Conservation (phyloP, 352 stramenopile genomes). For the Globisporangium spiculum region DNA sequence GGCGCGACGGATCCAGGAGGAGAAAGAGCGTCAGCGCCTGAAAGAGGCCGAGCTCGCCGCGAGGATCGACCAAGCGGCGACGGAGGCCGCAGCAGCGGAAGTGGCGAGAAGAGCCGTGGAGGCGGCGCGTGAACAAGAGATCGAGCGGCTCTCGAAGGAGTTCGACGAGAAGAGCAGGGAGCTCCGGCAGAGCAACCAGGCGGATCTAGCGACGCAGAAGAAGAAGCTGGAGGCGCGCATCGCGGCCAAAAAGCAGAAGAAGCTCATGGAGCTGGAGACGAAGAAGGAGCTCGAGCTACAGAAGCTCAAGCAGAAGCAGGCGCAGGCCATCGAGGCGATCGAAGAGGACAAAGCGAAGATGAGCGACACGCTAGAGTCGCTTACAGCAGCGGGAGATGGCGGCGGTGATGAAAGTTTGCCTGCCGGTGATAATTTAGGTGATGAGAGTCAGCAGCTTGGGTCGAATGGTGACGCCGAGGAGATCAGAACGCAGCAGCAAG, state of each 20-base stretch:
- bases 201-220: constrained; percentile 59
- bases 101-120: constrained; percentile 42
- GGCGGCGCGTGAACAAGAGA: constrained; percentile 40
- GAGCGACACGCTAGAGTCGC: constrained; percentile 20
- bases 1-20: constrained; percentile 42
- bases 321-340: constrained; percentile 38
- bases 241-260: constrained; percentile 74
- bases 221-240: constrained; percentile 69
- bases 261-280: constrained; percentile 65
- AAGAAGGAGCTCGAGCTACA: constrained; percentile 60
- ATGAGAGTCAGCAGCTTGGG: not conserved
- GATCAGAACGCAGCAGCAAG: not conserved
- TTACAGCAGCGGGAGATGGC: not conserved
- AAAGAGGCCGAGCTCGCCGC: constrained; percentile 45
- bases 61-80: constrained; percentile 35
- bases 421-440: not conserved
- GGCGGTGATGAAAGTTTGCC: not conserved
- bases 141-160: constrained; percentile 59
- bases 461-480: not conserved
- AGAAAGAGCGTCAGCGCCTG: constrained; percentile 46
- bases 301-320: constrained; percentile 39
- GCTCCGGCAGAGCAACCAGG: constrained; percentile 51
- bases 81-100: constrained; percentile 37
- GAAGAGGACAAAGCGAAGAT: constrained; percentile 31
- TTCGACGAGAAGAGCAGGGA: constrained; percentile 63